phyloP scores from a whole-genome alignment of 495 filamentous ascomycete species.

The Astrocystis sublimbata region DNA sequence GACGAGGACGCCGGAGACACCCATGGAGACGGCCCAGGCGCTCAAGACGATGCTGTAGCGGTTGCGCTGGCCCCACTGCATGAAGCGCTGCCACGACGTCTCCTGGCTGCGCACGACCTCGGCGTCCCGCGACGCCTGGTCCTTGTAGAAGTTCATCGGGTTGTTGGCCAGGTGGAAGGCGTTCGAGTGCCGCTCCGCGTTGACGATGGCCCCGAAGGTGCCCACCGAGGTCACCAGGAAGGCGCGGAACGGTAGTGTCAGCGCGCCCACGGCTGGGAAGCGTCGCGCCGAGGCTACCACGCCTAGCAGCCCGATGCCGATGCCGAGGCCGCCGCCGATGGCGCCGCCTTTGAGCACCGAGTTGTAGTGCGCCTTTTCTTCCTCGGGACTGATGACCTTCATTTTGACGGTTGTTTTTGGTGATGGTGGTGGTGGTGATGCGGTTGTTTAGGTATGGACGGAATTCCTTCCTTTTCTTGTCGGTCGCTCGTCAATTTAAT shows the following conservation, averaged over 20 bases:
- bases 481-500: not conserved
- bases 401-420: slow-evolving; percentile 50
- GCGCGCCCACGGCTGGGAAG: slow-evolving; percentile 70
- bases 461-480: not conserved
- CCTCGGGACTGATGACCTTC: slow-evolving; percentile 94
- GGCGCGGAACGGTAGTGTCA: slow-evolving; percentile 84
- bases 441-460: not conserved
- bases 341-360: slow-evolving; percentile 77
- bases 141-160: slow-evolving; percentile 64
- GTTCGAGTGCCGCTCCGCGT: slow-evolving; percentile 78
- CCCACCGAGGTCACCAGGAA: slow-evolving; percentile 84
- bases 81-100: slow-evolving; percentile 50
- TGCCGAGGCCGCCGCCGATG: slow-evolving; percentile 65
- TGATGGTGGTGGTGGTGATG: not conserved
- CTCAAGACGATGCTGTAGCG: slow-evolving; percentile 86
- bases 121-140: slow-evolving; percentile 50
- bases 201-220: slow-evolving; percentile 84
- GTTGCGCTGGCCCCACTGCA: slow-evolving; percentile 67
- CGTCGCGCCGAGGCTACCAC: slow-evolving; percentile 62
- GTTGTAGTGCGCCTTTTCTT: slow-evolving; percentile 67
- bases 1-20: slow-evolving; percentile 71
- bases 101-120: slow-evolving; percentile 50
- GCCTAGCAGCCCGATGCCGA: slow-evolving; percentile 62
- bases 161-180: slow-evolving; percentile 70
- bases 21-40: slow-evolving; percentile 84